Evolutionary conservation across 2,329 filamentous ascomycete species (phyloP).

Genomic region (Stachybotrys chartarum): DNA sequence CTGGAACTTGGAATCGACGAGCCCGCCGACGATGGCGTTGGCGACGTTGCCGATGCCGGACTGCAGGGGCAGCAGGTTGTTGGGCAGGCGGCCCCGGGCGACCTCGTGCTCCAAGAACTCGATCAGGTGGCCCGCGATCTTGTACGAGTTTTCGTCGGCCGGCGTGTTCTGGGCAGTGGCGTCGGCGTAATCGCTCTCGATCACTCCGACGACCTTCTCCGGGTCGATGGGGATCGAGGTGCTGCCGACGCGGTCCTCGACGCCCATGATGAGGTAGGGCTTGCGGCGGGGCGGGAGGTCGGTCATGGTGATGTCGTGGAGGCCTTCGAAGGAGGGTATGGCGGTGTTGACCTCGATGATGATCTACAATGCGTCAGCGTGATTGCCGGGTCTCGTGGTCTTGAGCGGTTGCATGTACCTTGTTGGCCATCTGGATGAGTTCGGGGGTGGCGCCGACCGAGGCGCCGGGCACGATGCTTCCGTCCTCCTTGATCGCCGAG

Average conservation of each 20-base stretch:
- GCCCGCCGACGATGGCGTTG: conserved; percentile 82
- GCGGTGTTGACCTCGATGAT: conserved; percentile 91
- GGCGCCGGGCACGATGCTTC: conserved; percentile 80
- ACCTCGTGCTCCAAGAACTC: conserved; percentile 84
- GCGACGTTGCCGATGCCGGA: conserved; percentile 91
- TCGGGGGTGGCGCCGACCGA: conserved; percentile 81
- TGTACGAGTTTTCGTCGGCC: conserved; percentile 63
- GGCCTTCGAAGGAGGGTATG: conserved; percentile 74
- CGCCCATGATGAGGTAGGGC: conserved; percentile 77
- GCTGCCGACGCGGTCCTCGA: conserved; percentile 80
- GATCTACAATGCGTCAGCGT: conserved; percentile 36
- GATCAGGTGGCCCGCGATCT: conserved; percentile 74
- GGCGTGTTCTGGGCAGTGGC: conserved; percentile 66
- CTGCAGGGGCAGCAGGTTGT: conserved; percentile 72
- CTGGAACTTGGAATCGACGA: conserved; percentile 73
- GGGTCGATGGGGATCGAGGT: conserved; percentile 78
- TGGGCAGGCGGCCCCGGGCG: conserved; percentile 64
- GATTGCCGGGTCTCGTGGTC: neutral
- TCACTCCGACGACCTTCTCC: conserved; percentile 74
- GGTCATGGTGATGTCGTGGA: conserved; percentile 89
- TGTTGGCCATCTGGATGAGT: conserved; percentile 84
- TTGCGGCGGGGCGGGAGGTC: conserved; percentile 74
- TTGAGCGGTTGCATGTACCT: conserved; percentile 35
- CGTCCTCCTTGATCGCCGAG: conserved; percentile 79
- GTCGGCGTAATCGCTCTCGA: conserved; percentile 81